Percentiles rank a stretch among this genome's conserved stretches.
Conservation (phyloP, 1,139 yeast species). For the Nakaseomyces glabratus region DNA sequence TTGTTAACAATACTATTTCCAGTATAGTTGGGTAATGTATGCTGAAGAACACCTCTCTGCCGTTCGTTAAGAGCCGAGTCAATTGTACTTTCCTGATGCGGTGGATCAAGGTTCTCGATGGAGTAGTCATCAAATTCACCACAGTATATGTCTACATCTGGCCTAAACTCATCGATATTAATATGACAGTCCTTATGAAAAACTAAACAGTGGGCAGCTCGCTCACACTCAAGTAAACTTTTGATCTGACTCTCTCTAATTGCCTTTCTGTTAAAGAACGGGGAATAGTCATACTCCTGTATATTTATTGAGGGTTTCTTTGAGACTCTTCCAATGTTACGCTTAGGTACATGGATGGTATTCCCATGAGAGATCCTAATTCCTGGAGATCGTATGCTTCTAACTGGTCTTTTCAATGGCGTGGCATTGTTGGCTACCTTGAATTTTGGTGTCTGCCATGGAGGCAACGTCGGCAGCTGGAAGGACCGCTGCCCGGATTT, state of each 20-base stretch:
- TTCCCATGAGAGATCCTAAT: background rate
- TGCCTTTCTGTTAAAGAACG: conserved; percentile 19
- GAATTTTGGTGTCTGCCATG: conserved; percentile 23
- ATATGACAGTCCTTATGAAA: conserved; percentile 22
- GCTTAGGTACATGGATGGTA: conserved; percentile 2
- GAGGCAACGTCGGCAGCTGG: conserved; percentile 25
- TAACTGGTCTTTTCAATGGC: conserved; percentile 17
- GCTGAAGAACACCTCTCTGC: too few species aligned
- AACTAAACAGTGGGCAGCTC: conserved; percentile 26
- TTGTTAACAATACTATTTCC: too few species aligned
- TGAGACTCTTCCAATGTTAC: conserved; percentile 1
- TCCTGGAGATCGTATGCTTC: conserved; percentile 8
- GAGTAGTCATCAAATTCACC: conserved; percentile 15
- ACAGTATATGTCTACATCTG: conserved; percentile 24
- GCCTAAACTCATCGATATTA: conserved; percentile 17
- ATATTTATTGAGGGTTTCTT: background rate
- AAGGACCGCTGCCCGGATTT: conserved; percentile 10
- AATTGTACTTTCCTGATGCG: conserved; percentile 8
- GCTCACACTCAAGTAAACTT: conserved; percentile 18
- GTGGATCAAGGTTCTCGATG: background rate
- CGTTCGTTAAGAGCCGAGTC: background rate
- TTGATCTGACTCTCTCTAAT: conserved; percentile 21
- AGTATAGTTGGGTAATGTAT: too few species aligned
- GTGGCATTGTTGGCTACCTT: conserved; percentile 15
- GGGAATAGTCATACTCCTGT: conserved; percentile 20